Evolutionary conservation across 2,329 filamentous ascomycete genomes (phyloP), one percentile per base, ranked within the genome.

Genomic region (Tolypocladium capitatum): DNA sequence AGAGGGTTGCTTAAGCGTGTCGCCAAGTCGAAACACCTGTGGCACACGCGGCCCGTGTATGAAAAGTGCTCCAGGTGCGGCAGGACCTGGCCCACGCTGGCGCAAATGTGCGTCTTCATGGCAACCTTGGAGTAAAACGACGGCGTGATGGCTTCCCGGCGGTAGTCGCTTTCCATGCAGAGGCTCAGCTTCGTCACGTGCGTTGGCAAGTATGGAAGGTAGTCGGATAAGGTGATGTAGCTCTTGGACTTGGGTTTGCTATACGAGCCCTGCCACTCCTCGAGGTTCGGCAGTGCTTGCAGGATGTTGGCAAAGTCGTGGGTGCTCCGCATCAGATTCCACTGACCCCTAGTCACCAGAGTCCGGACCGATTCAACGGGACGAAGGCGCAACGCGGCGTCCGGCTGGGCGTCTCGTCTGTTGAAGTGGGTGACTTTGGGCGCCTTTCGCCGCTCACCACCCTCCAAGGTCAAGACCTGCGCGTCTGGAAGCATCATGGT

Each of bases 391-490:
- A 65, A 59, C 59, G 53, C 31, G 58, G 56, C 1, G 57, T 40
- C n/a, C 50, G 46, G 33, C 56, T 48, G 20, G 48, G 46, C 42
- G 50, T 52, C 28, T 53, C 53, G 21, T 55, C 55, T 21, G 42
- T 58, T 50, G 44, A 65, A 67, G 46, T 67, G 63, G 8, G 58
- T 52, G 10, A 88, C 80, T 62, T 80, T 79, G 6, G 83, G 83
- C 3, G 84, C 81, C 61, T 86, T 86, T 60, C 83, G 84, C 52
- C 83, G 77, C 60, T 88, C 82, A 4, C 84, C 84, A n/a, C 83
- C 84, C 62, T 88, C 83, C 16, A 88, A 68, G 0, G 84, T 88
- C 58, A 89, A 67, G 34, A 86, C 78, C 51, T 74, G 75, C 1
- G 77, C 76, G 46, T 78, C 71, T 0, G 80, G 75, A 36, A 86